Evolutionary conservation across 2,329 filamentous ascomycete genomes (phyloP), one percentile per base, ranked within the genome.

Genomic region (Dothistroma pini): DNA sequence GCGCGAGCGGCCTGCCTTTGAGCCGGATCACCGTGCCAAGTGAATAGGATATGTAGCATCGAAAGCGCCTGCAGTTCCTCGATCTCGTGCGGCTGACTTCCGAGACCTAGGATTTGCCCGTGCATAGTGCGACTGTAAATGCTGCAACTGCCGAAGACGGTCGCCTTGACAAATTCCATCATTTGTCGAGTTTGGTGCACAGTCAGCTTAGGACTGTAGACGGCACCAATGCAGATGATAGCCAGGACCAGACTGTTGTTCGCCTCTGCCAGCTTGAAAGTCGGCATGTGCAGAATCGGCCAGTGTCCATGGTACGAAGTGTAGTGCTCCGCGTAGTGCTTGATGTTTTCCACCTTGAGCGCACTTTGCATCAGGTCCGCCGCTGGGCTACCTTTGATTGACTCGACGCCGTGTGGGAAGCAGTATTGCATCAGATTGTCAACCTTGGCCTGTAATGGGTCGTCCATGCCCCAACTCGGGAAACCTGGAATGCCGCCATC

Each of bases 271-370:
- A 89, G 83, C 70, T 86, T 83, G 75, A 91, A 90, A 9, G 88
- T 89, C 38, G 88, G 83, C 72, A 88, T 81, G 71, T 92, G 88
- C 56, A 91, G 81, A 66, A 89, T 81, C 21, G 88, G 86, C 78
- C 89, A 90, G 74, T 92, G 89, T 63, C 84, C 82, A 73, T 90
- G 86, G 74, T 87, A 91, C 74, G 89, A 86, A 62, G 83, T 85
- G 78, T 89, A 91, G 70, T 86, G 82, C 69, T 87, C 83, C 73
- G 90, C 81, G 72, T 90, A 90, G 71, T 87, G 83, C 77, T 86
- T 86, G 71, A 90, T 81, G 73, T 89, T 89, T 68, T 88, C 84
- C 62, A 85, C 81, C 54, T 85, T 86, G 69, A 90, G 83, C 70
- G 86, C 87, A 60, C 73, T 69, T 68, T 76, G 77, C 60, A 82